Percentiles rank a stretch among this genome's conserved stretches.
Conservation (phyloP, 352 stramenopile species). For the Peronospora farinosa region DNA sequence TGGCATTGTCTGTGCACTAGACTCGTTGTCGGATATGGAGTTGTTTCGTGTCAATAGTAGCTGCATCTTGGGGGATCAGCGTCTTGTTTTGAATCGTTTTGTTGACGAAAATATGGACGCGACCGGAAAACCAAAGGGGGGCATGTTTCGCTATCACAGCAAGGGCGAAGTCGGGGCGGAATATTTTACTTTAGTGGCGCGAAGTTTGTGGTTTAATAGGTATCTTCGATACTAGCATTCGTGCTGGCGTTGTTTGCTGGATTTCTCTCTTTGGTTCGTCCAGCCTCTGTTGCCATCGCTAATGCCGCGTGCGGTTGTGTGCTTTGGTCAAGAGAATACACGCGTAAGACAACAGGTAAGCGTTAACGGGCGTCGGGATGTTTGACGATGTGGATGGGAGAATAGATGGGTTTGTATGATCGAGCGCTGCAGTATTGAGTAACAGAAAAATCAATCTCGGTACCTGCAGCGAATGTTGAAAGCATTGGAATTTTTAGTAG, state of each 20-base stretch:
- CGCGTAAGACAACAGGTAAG: slow-evolving; percentile 53
- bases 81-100: slow-evolving; percentile 55
- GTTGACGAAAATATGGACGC: slow-evolving; percentile 32
- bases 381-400: slow-evolving; percentile 29
- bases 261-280: slow-evolving; percentile 53
- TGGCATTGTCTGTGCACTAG: slow-evolving; percentile 48
- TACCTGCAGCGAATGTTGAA: slow-evolving; percentile 6
- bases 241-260: slow-evolving; percentile 43
- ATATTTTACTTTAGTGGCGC: slow-evolving; percentile 62
- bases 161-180: slow-evolving; percentile 47
- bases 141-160: slow-evolving; percentile 55
- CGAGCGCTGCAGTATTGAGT: slow-evolving; percentile 10
- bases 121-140: slow-evolving; percentile 25
- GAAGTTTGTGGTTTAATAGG: slow-evolving; percentile 59
- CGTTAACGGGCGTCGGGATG: slow-evolving; percentile 18
- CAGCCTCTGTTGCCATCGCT: slow-evolving; percentile 36
- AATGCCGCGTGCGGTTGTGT: slow-evolving; percentile 40
- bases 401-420: slow-evolving; percentile 46
- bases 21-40: slow-evolving; percentile 71
- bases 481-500: slow-evolving; percentile 5
- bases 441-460: slow-evolving; percentile 12
- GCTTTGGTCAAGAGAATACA: slow-evolving; percentile 67
- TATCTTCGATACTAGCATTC: slow-evolving; percentile 48
- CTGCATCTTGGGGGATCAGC: slow-evolving; percentile 37
- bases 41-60: slow-evolving; percentile 70